phyloP scores from a whole-genome alignment of 768 basidiomycete species.

The Lactifluus piperatus region DNA sequence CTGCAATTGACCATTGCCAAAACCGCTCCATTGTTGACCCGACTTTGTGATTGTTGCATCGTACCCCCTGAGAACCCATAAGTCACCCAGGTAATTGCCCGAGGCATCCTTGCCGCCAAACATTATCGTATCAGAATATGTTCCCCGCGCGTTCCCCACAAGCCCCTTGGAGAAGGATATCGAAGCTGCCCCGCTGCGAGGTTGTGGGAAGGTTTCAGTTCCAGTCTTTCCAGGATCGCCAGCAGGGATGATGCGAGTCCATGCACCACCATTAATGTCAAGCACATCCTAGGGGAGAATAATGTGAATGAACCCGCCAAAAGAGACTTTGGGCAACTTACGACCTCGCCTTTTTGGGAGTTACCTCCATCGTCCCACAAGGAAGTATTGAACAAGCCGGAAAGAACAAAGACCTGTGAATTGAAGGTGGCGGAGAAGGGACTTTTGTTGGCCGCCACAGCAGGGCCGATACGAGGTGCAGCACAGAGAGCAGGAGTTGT shows the following conservation, averaged over 20 bases:
- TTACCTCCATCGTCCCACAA: slow-evolving; percentile 60
- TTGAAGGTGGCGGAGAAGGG: slow-evolving; percentile 44
- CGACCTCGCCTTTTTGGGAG: slow-evolving; percentile 63
- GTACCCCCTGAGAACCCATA: slow-evolving; percentile 76
- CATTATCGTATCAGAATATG: slow-evolving; percentile 60
- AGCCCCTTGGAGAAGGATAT: slow-evolving; percentile 46
- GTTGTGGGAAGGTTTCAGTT: slow-evolving; percentile 44
- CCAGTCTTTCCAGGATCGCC: slow-evolving; percentile 58
- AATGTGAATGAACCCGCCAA: neutral
- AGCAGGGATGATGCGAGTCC: slow-evolving; percentile 67
- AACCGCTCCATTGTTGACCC: slow-evolving; percentile 51
- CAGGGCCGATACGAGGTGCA: slow-evolving; percentile 50
- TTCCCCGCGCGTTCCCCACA: slow-evolving; percentile 42
- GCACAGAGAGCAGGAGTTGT: slow-evolving; percentile 44
- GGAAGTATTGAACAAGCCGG: slow-evolving; percentile 57
- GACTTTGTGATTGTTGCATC: slow-evolving; percentile 49
- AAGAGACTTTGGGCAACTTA: slow-evolving; percentile 28
- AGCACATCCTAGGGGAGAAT: slow-evolving; percentile 43
- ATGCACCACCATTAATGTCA: slow-evolving; percentile 49
- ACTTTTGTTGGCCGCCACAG: slow-evolving; percentile 55
- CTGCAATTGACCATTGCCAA: slow-evolving; percentile 51
- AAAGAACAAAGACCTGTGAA: slow-evolving; percentile 58
- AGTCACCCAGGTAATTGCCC: slow-evolving; percentile 61
- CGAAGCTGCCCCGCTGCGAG: slow-evolving; percentile 63
- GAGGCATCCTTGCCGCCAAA: slow-evolving; percentile 66